A percentile compares a stretch with the other conserved stretches of the same genome.
phyloP scores from a whole-genome alignment of 495 filamentous ascomycete species.

The Pyronema omphalodes region DNA sequence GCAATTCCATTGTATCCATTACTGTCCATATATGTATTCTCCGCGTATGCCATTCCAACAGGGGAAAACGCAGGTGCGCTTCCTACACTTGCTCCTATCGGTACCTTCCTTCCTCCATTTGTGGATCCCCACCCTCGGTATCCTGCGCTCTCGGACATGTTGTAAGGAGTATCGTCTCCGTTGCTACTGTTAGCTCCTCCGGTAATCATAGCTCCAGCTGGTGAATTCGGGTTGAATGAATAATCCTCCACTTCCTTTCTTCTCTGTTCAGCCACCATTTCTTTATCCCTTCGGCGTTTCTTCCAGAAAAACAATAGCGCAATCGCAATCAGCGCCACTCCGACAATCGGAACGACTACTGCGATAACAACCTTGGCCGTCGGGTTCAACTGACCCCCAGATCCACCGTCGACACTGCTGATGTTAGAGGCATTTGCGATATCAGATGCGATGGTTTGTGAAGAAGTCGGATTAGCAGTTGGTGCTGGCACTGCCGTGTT shows the following conservation, averaged over 20 bases:
- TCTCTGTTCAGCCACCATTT: slow-evolving; percentile 57
- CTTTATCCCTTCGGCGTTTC: slow-evolving; percentile 64
- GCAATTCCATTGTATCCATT: slow-evolving; percentile 35
- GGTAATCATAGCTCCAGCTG: slow-evolving; percentile 30
- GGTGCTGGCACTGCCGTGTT: background rate
- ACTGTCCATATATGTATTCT: slow-evolving; percentile 20
- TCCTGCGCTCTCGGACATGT: slow-evolving; percentile 49
- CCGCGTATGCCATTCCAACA: slow-evolving; percentile 54
- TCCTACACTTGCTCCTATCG: slow-evolving; percentile 63
- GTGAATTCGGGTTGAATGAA: slow-evolving; percentile 75
- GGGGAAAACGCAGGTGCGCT: slow-evolving; percentile 29
- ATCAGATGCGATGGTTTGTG: slow-evolving; percentile 6
- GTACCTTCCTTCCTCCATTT: slow-evolving; percentile 52
- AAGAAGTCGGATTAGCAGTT: background rate
- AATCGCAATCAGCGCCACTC: slow-evolving; percentile 64
- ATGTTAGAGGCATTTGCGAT: slow-evolving; percentile 9
- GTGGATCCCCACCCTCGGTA: slow-evolving; percentile 96
- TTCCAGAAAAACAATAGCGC: slow-evolving; percentile 69
- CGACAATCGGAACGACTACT: slow-evolving; percentile 80
- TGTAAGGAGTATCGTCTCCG: slow-evolving; percentile 33
- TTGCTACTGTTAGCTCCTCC: slow-evolving; percentile 25
- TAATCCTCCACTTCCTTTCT: slow-evolving; percentile 95
- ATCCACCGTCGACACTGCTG: background rate
- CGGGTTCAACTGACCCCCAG: slow-evolving; percentile 34
- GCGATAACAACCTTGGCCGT: slow-evolving; percentile 71